These are phyloP conservation scores for Phytophthora cajani DNA, from an alignment of 352 stramenopile species.

Conservation along the genomic window DNA sequence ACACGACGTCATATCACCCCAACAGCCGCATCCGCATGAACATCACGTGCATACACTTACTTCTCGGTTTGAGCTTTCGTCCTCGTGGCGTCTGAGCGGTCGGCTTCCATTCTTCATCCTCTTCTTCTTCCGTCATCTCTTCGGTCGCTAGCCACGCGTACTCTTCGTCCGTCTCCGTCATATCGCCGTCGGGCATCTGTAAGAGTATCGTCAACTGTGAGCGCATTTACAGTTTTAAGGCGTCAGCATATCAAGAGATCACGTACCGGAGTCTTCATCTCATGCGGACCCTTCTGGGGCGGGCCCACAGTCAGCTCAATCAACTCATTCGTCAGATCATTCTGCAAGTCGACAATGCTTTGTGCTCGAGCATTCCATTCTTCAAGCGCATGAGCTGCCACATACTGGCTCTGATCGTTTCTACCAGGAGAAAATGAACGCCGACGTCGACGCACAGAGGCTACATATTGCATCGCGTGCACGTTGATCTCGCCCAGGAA, in stretches of 20 bases:
- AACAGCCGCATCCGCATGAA: not conserved
- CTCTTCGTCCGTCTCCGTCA: not conserved
- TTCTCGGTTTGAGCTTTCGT: not conserved
- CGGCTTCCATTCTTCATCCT: not conserved
- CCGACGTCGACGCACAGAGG: not conserved
- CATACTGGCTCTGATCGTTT: not conserved
- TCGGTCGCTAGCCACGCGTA: not conserved
- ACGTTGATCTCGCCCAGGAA: not conserved
- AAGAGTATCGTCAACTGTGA: not conserved
- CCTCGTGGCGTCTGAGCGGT: not conserved
- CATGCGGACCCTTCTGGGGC: not conserved
- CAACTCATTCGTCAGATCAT: not conserved
- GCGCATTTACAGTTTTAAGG: not conserved
- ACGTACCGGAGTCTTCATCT: not conserved
- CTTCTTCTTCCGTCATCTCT: not conserved
- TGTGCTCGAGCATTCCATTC: not conserved
- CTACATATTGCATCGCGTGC: not conserved
- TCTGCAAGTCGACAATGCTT: not conserved
- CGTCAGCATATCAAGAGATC: no score
- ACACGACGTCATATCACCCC: not conserved
- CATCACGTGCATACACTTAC: not conserved
- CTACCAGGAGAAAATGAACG: not conserved
- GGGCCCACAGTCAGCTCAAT: not conserved
- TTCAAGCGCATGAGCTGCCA: not conserved
- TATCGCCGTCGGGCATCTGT: not conserved